These are phyloP conservation scores for Blastobotrys muscicola DNA, from an alignment of 805 yeast species.

Conservation along the genomic window DNA sequence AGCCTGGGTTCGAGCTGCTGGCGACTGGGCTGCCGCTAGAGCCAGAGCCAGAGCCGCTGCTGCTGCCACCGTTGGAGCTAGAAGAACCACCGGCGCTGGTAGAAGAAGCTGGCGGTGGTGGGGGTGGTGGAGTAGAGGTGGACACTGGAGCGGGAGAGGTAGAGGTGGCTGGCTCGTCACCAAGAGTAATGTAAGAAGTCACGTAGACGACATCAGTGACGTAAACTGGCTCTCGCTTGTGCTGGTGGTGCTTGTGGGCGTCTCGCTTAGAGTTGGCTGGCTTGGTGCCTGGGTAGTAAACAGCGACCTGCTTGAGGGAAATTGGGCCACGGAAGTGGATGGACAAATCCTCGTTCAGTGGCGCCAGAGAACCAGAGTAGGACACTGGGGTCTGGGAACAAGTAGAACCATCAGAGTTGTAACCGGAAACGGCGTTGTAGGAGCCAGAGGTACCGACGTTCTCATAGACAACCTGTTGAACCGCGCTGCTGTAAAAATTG, in stretches of 20 bases:
- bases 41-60: slow-evolving; percentile 7
- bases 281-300: slow-evolving; percentile 51
- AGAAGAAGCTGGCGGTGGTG: slow-evolving; percentile 15
- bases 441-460: slow-evolving; percentile 81
- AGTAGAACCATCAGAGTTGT: slow-evolving; percentile 55
- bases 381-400: slow-evolving; percentile 48
- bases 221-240: slow-evolving; percentile 46
- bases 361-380: slow-evolving; percentile 67
- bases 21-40: slow-evolving; percentile 13
- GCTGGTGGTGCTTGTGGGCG: slow-evolving; percentile 39
- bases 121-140: slow-evolving; percentile 19
- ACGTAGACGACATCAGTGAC: slow-evolving; percentile 75
- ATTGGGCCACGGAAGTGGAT: slow-evolving; percentile 89
- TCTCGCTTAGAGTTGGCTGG: slow-evolving; percentile 48
- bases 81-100: slow-evolving; percentile 18
- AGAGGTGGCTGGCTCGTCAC: slow-evolving; percentile 3
- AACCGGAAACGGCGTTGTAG: slow-evolving; percentile 67
- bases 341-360: slow-evolving; percentile 78
- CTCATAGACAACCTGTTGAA: slow-evolving; percentile 54
- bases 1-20: slow-evolving; percentile 15
- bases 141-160: slow-evolving; percentile 13
- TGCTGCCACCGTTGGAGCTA: slow-evolving; percentile 12
- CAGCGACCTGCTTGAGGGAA: slow-evolving; percentile 75
- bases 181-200: slow-evolving; percentile 28
- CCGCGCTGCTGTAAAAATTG: slow-evolving; percentile 74